Evolutionary conservation across 768 basidiomycete species (phyloP), one percentile per base, ranked within the genome.

Genomic region (Suillus brevipes): DNA sequence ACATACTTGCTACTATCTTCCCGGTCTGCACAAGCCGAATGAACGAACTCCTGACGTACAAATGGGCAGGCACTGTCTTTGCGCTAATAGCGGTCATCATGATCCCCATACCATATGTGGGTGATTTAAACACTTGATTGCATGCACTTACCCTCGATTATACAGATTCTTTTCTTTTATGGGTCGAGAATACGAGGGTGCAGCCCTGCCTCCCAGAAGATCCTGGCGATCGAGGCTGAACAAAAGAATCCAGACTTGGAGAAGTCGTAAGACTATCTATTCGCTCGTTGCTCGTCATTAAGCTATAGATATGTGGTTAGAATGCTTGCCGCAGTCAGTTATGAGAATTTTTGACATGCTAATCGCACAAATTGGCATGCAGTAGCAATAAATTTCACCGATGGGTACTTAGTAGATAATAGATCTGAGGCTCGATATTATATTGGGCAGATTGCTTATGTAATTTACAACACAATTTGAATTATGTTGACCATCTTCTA

Each of bases 21-120:
- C 85, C 89, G 0, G 79, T 91, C 10, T 90, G 90, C 74, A 85
- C 86, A 9, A 73, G 79, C 20, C 83, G 80, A 59, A 87, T 90
- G 86, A 89, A 85, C 72, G 71, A 74, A 3, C 76, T 72, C 1
- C 79, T 91, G 38, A 83, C 80, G 18, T 87, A 85, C 64, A 82
- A 80, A 66, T 89, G 89, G 84, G 86, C 87, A 1, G 84, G 83
- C 66, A 86, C 84, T 13, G 75, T 88, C 1, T 85, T 87, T 68
- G 85, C 80, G 0, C 79, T 80, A 36, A 74, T 90, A 38, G 85
- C 85, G 6, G 71, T 78, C 23, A 52, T 83, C 3, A 81, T 90
- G 77, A 78, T 86, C n/a, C 83, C 85, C 0, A 86, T 91, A 61
- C 87, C 87, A 13, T 86, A 84, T 62, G 85, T 87, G 67, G 64